Evolutionary conservation across 495 filamentous ascomycete species (phyloP).

Genomic region (Penicillium salamii): DNA sequence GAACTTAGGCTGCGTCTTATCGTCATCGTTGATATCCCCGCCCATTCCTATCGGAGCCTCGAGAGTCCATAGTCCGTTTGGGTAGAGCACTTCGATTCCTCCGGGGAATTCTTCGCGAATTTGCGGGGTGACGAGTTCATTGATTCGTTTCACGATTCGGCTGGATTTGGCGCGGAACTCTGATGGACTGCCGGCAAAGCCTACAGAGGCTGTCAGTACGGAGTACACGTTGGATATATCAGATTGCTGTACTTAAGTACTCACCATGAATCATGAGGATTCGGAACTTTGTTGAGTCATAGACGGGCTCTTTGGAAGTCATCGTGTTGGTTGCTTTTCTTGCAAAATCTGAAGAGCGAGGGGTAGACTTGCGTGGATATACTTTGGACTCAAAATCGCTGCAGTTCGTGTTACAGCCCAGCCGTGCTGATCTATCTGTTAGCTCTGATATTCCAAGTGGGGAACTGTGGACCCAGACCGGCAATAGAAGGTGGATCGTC

Average conservation of each 20-base stretch:
- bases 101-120: background rate
- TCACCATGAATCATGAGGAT: background rate
- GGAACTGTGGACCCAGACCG: background rate
- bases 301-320: background rate
- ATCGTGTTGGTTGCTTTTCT: background rate
- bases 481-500: background rate
- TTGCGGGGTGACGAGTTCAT: background rate
- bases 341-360: background rate
- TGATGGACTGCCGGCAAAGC: background rate
- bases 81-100: constrained; percentile 3
- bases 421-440: background rate
- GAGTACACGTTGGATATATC: background rate
- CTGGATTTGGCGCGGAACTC: constrained; percentile 1
- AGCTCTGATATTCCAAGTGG: background rate
- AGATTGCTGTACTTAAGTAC: background rate
- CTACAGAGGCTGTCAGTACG: background rate
- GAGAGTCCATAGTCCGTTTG: background rate
- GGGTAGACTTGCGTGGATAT: background rate
- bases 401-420: background rate
- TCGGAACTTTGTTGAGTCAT: background rate
- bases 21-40: background rate
- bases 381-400: background rate
- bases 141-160: background rate
- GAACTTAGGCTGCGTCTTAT: background rate
- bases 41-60: background rate